Percentiles rank a stretch among this genome's conserved stretches.
Evolutionary conservation across 2,329 filamentous ascomycete genomes (phyloP).

Genomic region (Amauroascus verrucosus): DNA sequence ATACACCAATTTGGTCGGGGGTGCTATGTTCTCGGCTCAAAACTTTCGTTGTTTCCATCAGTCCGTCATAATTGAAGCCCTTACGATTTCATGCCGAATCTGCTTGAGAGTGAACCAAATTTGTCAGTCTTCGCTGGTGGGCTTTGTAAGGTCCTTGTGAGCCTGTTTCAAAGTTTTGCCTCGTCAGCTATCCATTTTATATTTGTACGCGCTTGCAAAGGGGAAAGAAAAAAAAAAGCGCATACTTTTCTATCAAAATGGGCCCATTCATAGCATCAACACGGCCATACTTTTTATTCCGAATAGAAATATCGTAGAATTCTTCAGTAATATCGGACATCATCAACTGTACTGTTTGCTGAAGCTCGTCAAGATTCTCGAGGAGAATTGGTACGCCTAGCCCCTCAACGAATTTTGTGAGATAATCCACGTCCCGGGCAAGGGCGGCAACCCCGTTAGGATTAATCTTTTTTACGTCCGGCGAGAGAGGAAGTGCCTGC

Average conservation of each 20-base stretch:
- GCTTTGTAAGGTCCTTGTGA: conserved; percentile 54
- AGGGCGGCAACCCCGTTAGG: conserved; percentile 72
- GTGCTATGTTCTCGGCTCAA: background rate
- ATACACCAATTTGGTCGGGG: background rate
- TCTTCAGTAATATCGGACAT: conserved; percentile 83
- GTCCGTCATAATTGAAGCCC: background rate
- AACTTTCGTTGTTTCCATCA: background rate
- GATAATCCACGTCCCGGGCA: conserved; percentile 70
- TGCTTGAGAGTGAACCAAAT: conserved; percentile 61
- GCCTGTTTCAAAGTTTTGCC: conserved; percentile 34
- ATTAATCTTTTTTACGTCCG: conserved; percentile 75
- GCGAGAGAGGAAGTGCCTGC: conserved; percentile 65
- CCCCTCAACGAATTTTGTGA: conserved; percentile 75
- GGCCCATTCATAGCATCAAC: conserved; percentile 88
- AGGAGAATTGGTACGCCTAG: conserved; percentile 81
- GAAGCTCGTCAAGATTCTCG: conserved; percentile 82
- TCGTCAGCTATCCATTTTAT: background rate
- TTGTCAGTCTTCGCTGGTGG: conserved; percentile 48
- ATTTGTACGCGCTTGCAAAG: background rate
- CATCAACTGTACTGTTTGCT: conserved; percentile 85
- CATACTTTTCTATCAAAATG: conserved; percentile 79
- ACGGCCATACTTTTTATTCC: conserved; percentile 87
- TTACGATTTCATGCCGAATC: conserved; percentile 54
- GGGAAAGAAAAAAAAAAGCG: background rate
- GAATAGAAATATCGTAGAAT: conserved; percentile 82